Percentiles rank a stretch among this genome's conserved stretches.
phyloP scores from a whole-genome alignment of 1,139 yeast species.

The Taiozyma sp. region DNA sequence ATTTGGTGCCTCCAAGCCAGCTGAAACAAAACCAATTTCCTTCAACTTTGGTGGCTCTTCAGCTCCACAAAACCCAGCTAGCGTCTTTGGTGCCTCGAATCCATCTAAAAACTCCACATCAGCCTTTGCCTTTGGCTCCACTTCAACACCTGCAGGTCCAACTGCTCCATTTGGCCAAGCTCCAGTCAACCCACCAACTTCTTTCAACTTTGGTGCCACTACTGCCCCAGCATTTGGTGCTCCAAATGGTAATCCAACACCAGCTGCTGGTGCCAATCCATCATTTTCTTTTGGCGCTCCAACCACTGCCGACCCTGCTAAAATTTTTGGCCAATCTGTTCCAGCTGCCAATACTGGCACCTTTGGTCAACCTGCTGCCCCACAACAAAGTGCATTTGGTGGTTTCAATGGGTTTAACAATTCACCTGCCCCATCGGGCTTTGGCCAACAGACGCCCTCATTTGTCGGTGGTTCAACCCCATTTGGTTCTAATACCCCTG shows the following conservation, averaged over 20 bases:
- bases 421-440: conserved; percentile 15
- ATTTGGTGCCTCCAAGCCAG: not conserved
- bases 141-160: conserved; percentile 9
- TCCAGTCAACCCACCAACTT: conserved; percentile 1
- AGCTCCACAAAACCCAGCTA: conserved; percentile 15
- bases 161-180: conserved; percentile 5
- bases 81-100: conserved; percentile 15
- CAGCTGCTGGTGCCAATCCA: conserved; percentile 2
- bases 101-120: conserved; percentile 6
- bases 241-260: conserved; percentile 3
- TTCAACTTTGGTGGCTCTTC: conserved; percentile 8
- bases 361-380: conserved; percentile 16
- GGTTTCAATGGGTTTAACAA: conserved; percentile 7
- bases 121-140: conserved; percentile 13
- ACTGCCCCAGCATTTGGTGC: not conserved
- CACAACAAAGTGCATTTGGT: conserved; percentile 4
- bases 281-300: conserved; percentile 15
- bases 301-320: conserved; percentile 7
- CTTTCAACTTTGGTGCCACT: conserved; percentile 16
- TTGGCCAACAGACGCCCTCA: conserved; percentile 15
- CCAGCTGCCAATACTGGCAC: conserved; percentile 10
- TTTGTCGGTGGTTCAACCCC: conserved; percentile 5
- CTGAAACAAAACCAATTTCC: conserved; percentile 1
- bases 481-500: conserved; percentile 15
- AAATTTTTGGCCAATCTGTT: conserved; percentile 9